A percentile compares a stretch with the other conserved stretches of the same genome.
Evolutionary conservation across 2,329 filamentous ascomycete species (phyloP).

Genomic region (Neocucurbitaria cava): DNA sequence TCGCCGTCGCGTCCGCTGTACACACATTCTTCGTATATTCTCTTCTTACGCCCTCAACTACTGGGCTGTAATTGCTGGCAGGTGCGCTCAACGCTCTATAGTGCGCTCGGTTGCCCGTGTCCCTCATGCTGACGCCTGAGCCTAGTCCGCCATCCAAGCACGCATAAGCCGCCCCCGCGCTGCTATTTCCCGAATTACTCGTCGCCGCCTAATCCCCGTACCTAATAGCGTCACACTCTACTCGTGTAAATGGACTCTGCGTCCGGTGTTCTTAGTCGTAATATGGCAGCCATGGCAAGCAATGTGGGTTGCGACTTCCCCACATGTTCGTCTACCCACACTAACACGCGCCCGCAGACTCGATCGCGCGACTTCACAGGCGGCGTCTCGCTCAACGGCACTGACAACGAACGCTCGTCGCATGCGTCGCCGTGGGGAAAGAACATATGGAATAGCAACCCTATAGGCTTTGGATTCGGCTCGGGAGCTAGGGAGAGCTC

Average conservation of each 20-base stretch:
- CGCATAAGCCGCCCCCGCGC: constrained; percentile 34
- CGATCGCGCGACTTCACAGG: constrained; percentile 40
- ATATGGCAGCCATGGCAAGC: constrained; percentile 39
- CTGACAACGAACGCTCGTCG: constrained; percentile 36
- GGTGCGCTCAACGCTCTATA: not conserved
- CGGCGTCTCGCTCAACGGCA: constrained; percentile 38
- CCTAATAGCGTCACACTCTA: constrained; percentile 2
- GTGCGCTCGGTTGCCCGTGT: not conserved
- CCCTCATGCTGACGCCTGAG: constrained; percentile 45
- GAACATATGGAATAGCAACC: constrained; percentile 47
- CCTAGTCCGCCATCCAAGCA: constrained; percentile 33
- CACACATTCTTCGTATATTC: constrained; percentile 32
- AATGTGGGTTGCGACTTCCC: constrained; percentile 33
- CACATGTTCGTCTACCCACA: not conserved
- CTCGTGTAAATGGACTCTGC: constrained; percentile 25
- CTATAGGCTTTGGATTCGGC: constrained; percentile 36
- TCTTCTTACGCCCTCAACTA: constrained; percentile 20
- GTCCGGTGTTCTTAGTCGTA: constrained; percentile 25
- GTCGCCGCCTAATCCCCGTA: constrained; percentile 11
- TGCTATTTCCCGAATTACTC: constrained; percentile 10
- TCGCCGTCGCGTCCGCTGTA: constrained; percentile 33
- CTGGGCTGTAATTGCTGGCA: constrained; percentile 12
- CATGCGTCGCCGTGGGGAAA: constrained; percentile 40
- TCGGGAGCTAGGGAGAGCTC: constrained; percentile 40
- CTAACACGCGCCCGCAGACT: constrained; percentile 24